Percentiles rank a stretch among this genome's conserved stretches.
Conservation (phyloP, 2,329 filamentous ascomycete species). For the Botrytis hyacinthi region DNA sequence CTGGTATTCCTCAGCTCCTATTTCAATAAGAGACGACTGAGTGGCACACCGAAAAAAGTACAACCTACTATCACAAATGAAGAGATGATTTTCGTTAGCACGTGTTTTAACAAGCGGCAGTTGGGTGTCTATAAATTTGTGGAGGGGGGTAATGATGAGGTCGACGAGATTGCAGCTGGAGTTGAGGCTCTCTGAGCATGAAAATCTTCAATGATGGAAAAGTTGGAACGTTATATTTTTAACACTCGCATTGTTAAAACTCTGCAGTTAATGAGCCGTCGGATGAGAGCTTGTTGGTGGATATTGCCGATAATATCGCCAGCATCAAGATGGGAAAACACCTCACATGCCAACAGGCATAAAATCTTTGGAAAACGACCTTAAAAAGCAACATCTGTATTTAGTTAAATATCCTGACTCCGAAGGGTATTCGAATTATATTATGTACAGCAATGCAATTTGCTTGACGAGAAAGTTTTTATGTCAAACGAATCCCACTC, state of each 20-base stretch:
- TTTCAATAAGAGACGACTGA: constrained; percentile 16
- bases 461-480: background rate
- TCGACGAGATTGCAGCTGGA: background rate
- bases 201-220: background rate
- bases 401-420: background rate
- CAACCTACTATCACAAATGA: constrained; percentile 16
- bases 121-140: constrained; percentile 62
- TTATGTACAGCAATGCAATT: background rate
- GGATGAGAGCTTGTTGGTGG: background rate
- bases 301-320: background rate
- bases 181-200: background rate
- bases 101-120: constrained; percentile 73
- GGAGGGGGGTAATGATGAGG: background rate
- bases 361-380: background rate
- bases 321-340: background rate
- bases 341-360: background rate
- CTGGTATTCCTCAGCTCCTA: constrained; percentile 9
- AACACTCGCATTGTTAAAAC: background rate
- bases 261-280: background rate
- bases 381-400: background rate
- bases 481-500: background rate
- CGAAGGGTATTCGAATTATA: background rate
- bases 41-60: constrained; percentile 1
- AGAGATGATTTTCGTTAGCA: constrained; percentile 56
- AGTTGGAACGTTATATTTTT: background rate